Percentiles rank a stretch among this genome's conserved stretches.
Conservation (phyloP, 2,329 filamentous ascomycete species). For the Didymosphaeria variabile region DNA sequence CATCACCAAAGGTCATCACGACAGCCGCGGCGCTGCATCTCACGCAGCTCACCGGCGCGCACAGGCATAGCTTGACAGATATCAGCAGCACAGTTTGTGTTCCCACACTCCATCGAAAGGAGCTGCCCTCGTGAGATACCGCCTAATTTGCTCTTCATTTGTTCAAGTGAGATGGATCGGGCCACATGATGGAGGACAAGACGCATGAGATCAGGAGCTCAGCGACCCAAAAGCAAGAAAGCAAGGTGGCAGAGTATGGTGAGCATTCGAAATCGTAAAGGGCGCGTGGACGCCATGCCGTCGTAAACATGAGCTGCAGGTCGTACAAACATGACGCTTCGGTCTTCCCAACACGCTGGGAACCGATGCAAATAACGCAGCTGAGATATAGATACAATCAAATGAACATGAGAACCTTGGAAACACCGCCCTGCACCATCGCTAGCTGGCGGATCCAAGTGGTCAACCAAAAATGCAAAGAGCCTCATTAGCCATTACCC, state of each 20-base stretch:
- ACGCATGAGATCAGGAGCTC: constrained; percentile 17
- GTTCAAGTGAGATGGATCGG: neutral
- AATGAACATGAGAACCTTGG: constrained; percentile 1
- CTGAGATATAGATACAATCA: constrained; percentile 20
- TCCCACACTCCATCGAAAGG: neutral
- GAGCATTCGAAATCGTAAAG: constrained; percentile 9
- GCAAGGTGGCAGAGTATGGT: neutral
- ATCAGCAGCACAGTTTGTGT: constrained; percentile 12
- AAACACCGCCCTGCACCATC: no score
- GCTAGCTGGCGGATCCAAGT: neutral
- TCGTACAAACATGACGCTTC: constrained; percentile 12
- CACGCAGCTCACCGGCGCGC: constrained; percentile 1
- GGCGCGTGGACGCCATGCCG: constrained; percentile 18
- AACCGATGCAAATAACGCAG: constrained; percentile 21
- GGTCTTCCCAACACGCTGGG: constrained; percentile 13
- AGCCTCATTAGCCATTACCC: constrained; percentile 21
- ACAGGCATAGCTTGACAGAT: neutral
- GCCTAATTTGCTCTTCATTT: constrained; percentile 10
- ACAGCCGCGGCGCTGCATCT: neutral
- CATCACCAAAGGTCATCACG: neutral
- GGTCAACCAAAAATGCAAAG: constrained; percentile 17
- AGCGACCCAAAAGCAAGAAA: constrained; percentile 10
- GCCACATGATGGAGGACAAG: constrained; percentile 26
- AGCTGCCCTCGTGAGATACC: constrained; percentile 5
- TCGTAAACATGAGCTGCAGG: constrained; percentile 13